Evolutionary conservation across 2,329 filamentous ascomycete genomes (phyloP), one percentile per base, ranked within the genome.

Genomic region (Colletotrichum tabaci): DNA sequence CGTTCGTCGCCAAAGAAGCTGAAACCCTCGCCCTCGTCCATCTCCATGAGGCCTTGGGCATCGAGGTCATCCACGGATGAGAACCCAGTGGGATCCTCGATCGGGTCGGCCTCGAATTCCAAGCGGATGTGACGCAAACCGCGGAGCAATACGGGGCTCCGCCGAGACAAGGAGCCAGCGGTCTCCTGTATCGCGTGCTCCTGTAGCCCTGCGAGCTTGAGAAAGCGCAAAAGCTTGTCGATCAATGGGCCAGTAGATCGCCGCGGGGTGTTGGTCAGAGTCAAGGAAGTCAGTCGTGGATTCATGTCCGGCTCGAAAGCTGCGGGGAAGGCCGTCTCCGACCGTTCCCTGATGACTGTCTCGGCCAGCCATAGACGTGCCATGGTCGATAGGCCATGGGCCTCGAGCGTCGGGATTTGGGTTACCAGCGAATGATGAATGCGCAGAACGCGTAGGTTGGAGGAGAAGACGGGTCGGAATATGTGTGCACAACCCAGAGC

Each of bases 381-480:
- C 67, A 83, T 74, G 3, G 77, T 74, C 3, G 83, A 82, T 4
- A 86, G 74, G 12, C 79, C 79, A 1, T 82, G 78, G 9, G 82
- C 78, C 5, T 81, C 71, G 4, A 90, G 73, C 0, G 84, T 85
- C 2, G 86, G 87, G 10, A 88, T 82, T 50, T 85, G 83, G 0
- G 90, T 92, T 7, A 91, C 84, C 2, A 91, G 74, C 0, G 89
- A 91, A 76, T 92, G 90, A 62, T 92, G 90, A 7, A 90, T 80
- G 15, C 86, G 84, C 2, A 91, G 78, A 1, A 80, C 81, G 42
- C 86, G 84, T 5, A 91, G 80, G 73, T 88, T 88, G 1, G 86
- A 85, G 1, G 87, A 88, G 61, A 87, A 79, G 0, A 87, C 84
- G 0, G 88, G 88, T 0, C 88, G 84, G 66, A 89, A 85, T 10